These are phyloP conservation scores for Boletus vinaceobasis DNA, from an alignment of 768 basidiomycete genomes.

Conservation along the genomic window DNA sequence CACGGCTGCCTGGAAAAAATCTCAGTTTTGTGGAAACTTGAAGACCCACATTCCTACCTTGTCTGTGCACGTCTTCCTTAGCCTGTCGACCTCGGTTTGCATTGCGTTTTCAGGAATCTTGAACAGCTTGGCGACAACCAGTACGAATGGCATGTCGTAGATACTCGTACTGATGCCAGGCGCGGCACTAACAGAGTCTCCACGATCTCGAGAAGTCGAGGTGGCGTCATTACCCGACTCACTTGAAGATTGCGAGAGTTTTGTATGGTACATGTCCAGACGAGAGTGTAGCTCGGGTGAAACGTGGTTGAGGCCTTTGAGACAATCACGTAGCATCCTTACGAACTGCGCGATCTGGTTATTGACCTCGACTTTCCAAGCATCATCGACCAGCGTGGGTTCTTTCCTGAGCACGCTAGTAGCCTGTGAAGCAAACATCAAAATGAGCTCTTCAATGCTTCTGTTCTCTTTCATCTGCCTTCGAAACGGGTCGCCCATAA, in stretches of 20 bases:
- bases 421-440: constrained; percentile 92
- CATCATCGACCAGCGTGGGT: constrained; percentile 75
- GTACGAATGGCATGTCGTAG: constrained; percentile 76
- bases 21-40: not conserved
- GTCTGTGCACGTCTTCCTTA: constrained; percentile 67
- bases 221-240: constrained; percentile 69
- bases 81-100: constrained; percentile 68
- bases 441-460: constrained; percentile 95
- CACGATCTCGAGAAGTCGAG: constrained; percentile 53
- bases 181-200: constrained; percentile 42
- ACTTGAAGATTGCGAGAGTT: constrained; percentile 62
- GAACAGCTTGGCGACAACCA: constrained; percentile 67
- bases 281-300: constrained; percentile 79
- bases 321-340: constrained; percentile 76
- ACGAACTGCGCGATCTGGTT: constrained; percentile 90
- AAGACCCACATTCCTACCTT: constrained; percentile 44
- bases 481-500: constrained; percentile 80
- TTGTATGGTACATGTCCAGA: constrained; percentile 79
- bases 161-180: constrained; percentile 45
- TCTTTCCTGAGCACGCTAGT: constrained; percentile 88
- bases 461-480: constrained; percentile 93
- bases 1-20: constrained; percentile 63
- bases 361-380: constrained; percentile 92
- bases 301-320: constrained; percentile 70
- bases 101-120: constrained; percentile 66